phyloP scores from a whole-genome alignment of 2,329 filamentous ascomycete species.

The Arthrobotrys pseudoclavata region DNA sequence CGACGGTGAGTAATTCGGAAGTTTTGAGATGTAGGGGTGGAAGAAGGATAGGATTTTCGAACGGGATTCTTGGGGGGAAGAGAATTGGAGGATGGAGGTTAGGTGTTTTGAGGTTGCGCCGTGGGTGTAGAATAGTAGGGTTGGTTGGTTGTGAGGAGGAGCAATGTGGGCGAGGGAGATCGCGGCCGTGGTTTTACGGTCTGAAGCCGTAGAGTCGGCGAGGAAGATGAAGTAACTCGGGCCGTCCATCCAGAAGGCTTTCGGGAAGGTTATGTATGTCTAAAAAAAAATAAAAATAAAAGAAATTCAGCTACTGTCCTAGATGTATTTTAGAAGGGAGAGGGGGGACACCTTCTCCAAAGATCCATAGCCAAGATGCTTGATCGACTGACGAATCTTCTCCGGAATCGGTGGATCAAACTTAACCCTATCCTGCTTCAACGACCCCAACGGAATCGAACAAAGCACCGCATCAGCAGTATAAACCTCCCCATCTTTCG shows the following conservation, averaged over 20 bases:
- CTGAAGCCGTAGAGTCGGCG: conserved; percentile 72
- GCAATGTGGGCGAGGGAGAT: conserved; percentile 81
- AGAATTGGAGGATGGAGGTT: conserved; percentile 66
- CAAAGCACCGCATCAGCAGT: conserved; percentile 73
- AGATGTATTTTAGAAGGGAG: too few relatives aligned
- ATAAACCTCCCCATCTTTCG: conserved; percentile 67
- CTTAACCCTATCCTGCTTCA: conserved; percentile 72
- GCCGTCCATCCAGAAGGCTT: conserved; percentile 77
- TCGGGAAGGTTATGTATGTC: conserved; percentile 77
- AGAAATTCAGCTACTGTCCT: too few relatives aligned
- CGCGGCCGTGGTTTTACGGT: conserved; percentile 80
- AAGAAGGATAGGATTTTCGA: conserved; percentile 74
- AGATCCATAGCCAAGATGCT: conserved; percentile 77
- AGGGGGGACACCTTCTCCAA: conserved; percentile 74
- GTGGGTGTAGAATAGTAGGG: conserved; percentile 85
- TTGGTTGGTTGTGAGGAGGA: conserved; percentile 75
- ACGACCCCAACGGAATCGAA: conserved; percentile 77
- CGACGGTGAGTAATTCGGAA: conserved; percentile 75
- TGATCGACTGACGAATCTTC: conserved; percentile 73
- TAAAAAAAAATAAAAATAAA: too few relatives aligned
- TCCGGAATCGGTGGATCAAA: conserved; percentile 75
- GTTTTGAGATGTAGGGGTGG: conserved; percentile 79
- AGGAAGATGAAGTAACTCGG: conserved; percentile 83
- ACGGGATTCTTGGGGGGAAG: conserved; percentile 66
- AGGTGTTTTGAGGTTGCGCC: conserved; percentile 74